Evolutionary conservation across 2,329 filamentous ascomycete genomes (phyloP), one percentile per base, ranked within the genome.

Genomic region (Colletotrichum echinochloae): DNA sequence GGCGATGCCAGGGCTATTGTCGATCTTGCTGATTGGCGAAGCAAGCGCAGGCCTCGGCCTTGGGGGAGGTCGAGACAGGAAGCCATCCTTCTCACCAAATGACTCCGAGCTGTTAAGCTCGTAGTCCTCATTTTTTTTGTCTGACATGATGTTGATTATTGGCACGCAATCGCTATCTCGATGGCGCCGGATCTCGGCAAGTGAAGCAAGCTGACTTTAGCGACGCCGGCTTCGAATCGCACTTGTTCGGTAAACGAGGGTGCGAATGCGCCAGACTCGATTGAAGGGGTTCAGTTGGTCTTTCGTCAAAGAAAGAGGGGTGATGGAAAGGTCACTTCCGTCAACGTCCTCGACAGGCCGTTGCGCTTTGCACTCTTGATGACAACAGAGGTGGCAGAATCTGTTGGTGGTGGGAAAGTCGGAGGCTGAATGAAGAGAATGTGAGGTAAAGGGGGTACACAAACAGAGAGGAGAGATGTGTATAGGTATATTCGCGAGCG

Each of bases 61-160:
- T 70, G 80, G 77, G 70, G 83, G 77, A 80, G 78, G 81, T 81
- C 74, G 76, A 79, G 83, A 76, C 66, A 85, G 78, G 77, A 88
- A 89, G 74, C 84, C 77, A 76, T 87, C 82, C 79, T 86, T 84
- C 81, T 90, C 81, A 74, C 83, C 84, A 39, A 74, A 76, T 74
- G 86, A 85, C 71, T 92, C 91, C 77, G 88, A 88, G 85, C 94
- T 89, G 76, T 92, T 89, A 79, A 94, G 87, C 73, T 88, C 84
- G 78, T 91, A 93, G 79, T 96, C 93, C 79, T 93, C 92, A 82
- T 94, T 96, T 87, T 96, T 97, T 81, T 95, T 94, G 86, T 96
- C 93, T 78, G 91, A 87, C 94, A 97, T 97, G 46, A 48, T 73
- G 9, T 54, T 60, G 35, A 28, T 46, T 26, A 37, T 48, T 23